Base-by-base conservation (phyloP, 768 basidiomycete genomes). In the Mycena rebaudengoi region DNA sequence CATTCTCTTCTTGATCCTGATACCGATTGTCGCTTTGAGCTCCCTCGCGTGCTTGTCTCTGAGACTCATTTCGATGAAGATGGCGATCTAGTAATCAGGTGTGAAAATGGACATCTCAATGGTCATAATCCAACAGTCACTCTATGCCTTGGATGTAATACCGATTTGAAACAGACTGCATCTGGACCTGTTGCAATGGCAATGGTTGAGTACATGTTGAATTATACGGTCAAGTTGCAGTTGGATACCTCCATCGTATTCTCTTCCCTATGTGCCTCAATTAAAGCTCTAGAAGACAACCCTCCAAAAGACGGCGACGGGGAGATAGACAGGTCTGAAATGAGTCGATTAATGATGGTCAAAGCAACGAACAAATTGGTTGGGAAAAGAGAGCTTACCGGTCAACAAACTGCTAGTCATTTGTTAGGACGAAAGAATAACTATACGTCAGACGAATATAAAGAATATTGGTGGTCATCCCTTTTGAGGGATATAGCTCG, bases 271-370 rank as follows among this genome's bases (percentile, higher is more conserved):
- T 68, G 66, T 33, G 62, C 62, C 21, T 39, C 66, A n/a, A 68
- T 68, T 40, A 50, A 68, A 57, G 58, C 52, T 10, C 35, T 65
- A 5, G 33, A 40, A 25, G 45, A 68, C 4, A 23, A 60, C 16
- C 63, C 66, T n/a, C 66, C 63, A n/a, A 48, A 26, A 58, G 60
- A 62, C 52, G 21, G 28, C 37, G 63, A 68, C 51, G 66, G 66
- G 1, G 21, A 65, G 21, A 16, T 65, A 7, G 63, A 65, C 35
- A 28, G 13, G 5, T 35, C 44, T n/a, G 61, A 62, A 39, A 43
- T 35, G 32, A 62, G 52, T n/a, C 37, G 56, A 3, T 50, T 53
- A 30, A 40, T 65, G 39, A 35, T 65, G 40, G 32, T 65, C 23
- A 60, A 65, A 40, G 21, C 64, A 18, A 43, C 49, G 5, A 65